phyloP scores from a whole-genome alignment of 345 rosid genomes.

The Pelargonium nanum region DNA sequence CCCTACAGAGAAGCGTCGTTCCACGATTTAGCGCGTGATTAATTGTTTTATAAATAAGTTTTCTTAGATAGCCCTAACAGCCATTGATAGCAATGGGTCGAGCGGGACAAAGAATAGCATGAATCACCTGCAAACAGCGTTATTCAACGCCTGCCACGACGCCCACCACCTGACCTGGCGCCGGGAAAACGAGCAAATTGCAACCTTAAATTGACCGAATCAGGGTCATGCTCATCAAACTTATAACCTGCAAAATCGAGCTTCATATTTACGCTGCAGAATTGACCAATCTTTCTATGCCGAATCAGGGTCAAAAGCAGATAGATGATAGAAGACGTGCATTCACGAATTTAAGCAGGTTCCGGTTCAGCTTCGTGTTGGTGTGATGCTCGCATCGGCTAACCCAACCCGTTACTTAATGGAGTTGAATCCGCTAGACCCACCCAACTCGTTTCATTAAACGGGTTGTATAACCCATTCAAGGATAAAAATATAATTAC shows the following conservation, averaged over 20 bases:
- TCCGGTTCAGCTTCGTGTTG: too few species aligned
- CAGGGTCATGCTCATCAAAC: slow-evolving; percentile 64
- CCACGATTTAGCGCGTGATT: not conserved
- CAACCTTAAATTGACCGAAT: slow-evolving; percentile 46
- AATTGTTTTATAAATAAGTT: not conserved
- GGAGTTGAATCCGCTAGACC: too few species aligned
- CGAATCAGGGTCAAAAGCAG: slow-evolving; percentile 16
- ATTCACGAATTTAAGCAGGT: not conserved
- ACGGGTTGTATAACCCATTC: too few species aligned
- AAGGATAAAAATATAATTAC: too few species aligned
- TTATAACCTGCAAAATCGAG: slow-evolving; percentile 69
- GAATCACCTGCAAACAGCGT: slow-evolving; percentile 33
- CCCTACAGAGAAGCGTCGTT: not conserved
- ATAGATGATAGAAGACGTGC: slow-evolving; percentile 13
- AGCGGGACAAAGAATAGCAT: slow-evolving; percentile 14
- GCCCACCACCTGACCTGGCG: slow-evolving; percentile 64
- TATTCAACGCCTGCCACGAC: slow-evolving; percentile 52
- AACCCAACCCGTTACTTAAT: too few species aligned
- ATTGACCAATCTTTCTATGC: slow-evolving; percentile 18
- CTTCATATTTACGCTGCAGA: slow-evolving; percentile 27
- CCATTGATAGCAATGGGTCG: not conserved
- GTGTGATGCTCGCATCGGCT: too few species aligned
- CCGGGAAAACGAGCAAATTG: slow-evolving; percentile 79
- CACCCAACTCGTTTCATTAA: too few species aligned
- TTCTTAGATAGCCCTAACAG: not conserved